Base-by-base conservation (phyloP, 495 filamentous ascomycete species). In the Immersiella caudata region DNA sequence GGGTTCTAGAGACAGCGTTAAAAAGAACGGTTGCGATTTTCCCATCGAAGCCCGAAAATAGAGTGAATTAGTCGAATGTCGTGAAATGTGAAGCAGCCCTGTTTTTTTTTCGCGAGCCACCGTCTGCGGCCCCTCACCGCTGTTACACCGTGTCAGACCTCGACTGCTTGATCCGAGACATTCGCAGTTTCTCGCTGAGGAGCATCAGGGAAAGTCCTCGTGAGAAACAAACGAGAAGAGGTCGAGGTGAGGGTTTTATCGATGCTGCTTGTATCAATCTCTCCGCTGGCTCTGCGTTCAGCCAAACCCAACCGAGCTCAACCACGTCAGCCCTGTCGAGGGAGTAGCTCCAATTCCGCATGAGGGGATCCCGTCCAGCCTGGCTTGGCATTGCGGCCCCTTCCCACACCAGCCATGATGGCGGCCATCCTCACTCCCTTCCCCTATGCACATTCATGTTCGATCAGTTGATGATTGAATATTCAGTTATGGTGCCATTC, bases 1-100 rank as follows among this genome's bases (percentile, higher is more conserved):
- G n/a, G 59, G 27, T 50, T 49, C 40, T 57, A 57, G 54, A 62
- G 21, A 62, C n/a, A 62, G 35, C 36, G 60, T 61, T 21, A 62
- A 62, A 50, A 62, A 21, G 36, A 50, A 21, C 21, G 14, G 36
- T 9, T 50, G 33, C 25, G n/a, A 21, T 33, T 33, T 33, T 21
- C 57, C 25, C 9, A 16, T 22, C 57, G 57, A 35, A 9, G 26
- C 18, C 18, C 29, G 26, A 60, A 25, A 60, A 35, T 27, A 60
- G 25, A 60, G 26, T 11, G 2, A 22, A 21, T 25, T 25, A 21
- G 54, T 24, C 54, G 22, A 25, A 27, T 35, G 25, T 25, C n/a
- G 25, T 60, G 57, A 33, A 29, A 33, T 60, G 56, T 35, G 56
- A 59, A 22, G 52, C n/a, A 22, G 52, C 5, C 52, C 8, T 8